phyloP scores from a whole-genome alignment of 2,329 filamentous ascomycete genomes.

The Stemphylium lycopersici region DNA sequence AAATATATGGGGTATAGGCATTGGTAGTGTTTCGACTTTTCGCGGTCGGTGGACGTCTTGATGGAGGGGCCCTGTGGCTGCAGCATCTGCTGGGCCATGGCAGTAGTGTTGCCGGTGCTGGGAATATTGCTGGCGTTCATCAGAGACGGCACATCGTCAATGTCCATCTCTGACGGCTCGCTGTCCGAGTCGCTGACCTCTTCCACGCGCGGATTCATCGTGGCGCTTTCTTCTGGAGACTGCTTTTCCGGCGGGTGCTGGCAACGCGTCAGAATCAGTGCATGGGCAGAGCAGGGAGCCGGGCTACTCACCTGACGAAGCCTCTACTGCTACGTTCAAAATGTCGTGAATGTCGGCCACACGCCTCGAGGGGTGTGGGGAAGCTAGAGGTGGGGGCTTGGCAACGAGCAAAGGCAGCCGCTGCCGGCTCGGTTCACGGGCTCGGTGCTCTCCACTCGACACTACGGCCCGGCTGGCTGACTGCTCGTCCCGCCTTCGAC shows the following conservation, averaged over 20 bases:
- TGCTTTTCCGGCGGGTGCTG: constrained; percentile 1
- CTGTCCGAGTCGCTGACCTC: constrained; percentile 84
- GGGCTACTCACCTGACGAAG: constrained; percentile 5
- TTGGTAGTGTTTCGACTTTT: constrained; percentile 75
- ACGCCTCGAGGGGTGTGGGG: constrained; percentile 8
- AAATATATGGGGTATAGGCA: constrained; percentile 97
- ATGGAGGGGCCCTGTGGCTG: constrained; percentile 48
- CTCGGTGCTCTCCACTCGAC: not conserved
- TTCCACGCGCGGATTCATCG: constrained; percentile 77
- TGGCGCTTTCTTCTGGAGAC: constrained; percentile 2
- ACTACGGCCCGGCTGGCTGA: constrained; percentile 8
- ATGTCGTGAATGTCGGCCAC: constrained; percentile 4
- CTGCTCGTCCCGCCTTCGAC: constrained; percentile 4
- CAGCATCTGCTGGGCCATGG: constrained; percentile 41
- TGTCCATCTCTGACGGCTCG: constrained; percentile 71
- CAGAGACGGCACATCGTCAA: constrained; percentile 77
- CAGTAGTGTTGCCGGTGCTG: constrained; percentile 27
- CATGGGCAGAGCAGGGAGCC: no score
- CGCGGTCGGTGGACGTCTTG: constrained; percentile 53
- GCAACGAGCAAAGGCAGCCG: constrained; percentile 3
- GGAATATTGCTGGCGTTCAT: constrained; percentile 49
- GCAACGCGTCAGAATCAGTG: constrained; percentile 43
- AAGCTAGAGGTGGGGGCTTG: constrained; percentile 17
- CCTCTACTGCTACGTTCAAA: not conserved
- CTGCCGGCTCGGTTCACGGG: constrained; percentile 7